Conservation (phyloP, 768 basidiomycete species). For the Pholiota microspora region DNA sequence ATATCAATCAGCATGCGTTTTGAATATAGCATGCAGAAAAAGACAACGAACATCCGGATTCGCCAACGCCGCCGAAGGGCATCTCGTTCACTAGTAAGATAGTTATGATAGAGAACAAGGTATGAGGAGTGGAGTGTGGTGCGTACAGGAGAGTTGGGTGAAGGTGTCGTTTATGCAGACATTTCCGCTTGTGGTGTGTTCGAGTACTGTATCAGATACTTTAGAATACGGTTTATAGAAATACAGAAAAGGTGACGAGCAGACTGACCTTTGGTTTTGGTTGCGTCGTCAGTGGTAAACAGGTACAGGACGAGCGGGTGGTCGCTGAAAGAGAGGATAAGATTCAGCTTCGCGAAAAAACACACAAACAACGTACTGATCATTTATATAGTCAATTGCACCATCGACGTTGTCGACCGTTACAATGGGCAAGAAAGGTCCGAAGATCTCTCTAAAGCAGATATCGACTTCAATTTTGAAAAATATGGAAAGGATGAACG, state of each 20-base stretch:
- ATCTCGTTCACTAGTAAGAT: conserved; percentile 22
- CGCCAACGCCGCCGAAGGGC: conserved; percentile 44
- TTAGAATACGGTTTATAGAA: background rate
- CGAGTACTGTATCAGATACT: conserved; percentile 54
- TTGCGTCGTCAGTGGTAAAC: conserved; percentile 50
- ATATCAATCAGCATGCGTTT: background rate
- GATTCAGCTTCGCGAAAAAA: background rate
- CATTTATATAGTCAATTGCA: conserved; percentile 53
- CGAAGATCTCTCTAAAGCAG: conserved; percentile 63
- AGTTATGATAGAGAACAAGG: background rate
- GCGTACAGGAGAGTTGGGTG: conserved; percentile 48
- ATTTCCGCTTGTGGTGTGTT: conserved; percentile 54
- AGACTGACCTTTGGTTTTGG: conserved; percentile 37
- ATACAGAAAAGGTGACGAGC: background rate
- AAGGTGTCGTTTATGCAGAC: conserved; percentile 61
- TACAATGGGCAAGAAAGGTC: conserved; percentile 65
- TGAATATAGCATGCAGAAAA: background rate
- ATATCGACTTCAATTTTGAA: background rate
- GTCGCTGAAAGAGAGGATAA: conserved; percentile 31
- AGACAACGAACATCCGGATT: conserved; percentile 56
- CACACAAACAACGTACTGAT: conserved; percentile 34
- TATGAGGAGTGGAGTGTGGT: background rate
- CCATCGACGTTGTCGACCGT: conserved; percentile 53
- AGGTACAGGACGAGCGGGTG: conserved; percentile 63
- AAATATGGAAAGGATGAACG: background rate